Conservation (phyloP, 257 asterid species). For the Agastache rugosa region DNA sequence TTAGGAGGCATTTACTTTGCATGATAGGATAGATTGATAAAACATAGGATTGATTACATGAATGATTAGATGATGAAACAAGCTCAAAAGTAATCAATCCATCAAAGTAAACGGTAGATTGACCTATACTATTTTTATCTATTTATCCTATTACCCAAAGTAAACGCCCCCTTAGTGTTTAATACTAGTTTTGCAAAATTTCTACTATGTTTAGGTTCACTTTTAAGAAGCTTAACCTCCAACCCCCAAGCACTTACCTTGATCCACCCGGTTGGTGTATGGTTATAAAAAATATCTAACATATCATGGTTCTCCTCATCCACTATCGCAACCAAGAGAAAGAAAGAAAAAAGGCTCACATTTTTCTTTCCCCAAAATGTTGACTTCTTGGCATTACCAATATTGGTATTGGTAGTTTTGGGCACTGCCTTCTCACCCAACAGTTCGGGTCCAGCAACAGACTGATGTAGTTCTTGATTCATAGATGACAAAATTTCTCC, state of each 20-base stretch:
- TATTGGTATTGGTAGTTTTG: slow-evolving; percentile 51
- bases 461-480: slow-evolving; percentile 72
- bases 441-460: slow-evolving; percentile 60
- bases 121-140: too few species aligned
- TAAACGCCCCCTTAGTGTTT: too few species aligned
- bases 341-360: slow-evolving; percentile 48
- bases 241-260: slow-evolving; percentile 18
- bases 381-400: slow-evolving; percentile 62
- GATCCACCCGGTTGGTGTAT: not conserved
- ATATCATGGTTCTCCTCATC: not conserved
- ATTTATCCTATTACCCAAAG: too few species aligned
- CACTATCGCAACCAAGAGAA: not conserved
- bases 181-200: not conserved
- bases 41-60: too few species aligned
- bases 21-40: too few species aligned
- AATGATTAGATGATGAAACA: too few species aligned
- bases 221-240: slow-evolving; percentile 9
- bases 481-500: slow-evolving; percentile 80
- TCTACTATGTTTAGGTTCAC: slow-evolving; percentile 9
- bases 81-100: too few species aligned
- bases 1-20: too few species aligned
- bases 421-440: slow-evolving; percentile 58
- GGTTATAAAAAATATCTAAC: not conserved
- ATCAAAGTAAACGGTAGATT: too few species aligned
- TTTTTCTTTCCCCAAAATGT: slow-evolving; percentile 88